phyloP scores from a whole-genome alignment of 73 alveolate genomes.

The Symbiodinium natans region DNA sequence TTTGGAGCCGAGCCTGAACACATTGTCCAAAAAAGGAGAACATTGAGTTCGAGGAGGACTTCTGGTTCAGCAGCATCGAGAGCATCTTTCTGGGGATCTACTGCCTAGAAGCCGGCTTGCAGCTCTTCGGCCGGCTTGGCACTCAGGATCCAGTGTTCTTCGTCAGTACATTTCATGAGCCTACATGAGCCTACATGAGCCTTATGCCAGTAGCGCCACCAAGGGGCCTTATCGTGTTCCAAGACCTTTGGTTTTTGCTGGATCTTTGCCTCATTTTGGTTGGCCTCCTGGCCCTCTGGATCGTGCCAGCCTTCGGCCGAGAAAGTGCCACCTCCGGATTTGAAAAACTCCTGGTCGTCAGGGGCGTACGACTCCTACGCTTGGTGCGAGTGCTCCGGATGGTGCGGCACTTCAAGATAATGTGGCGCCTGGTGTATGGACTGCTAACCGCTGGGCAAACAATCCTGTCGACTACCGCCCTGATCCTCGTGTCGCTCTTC shows the following conservation, averaged over 20 bases:
- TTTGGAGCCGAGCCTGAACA: not conserved
- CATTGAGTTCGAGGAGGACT: not conserved
- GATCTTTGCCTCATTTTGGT: not conserved
- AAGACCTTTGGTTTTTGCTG: conserved; percentile 20
- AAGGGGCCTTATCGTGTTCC: not conserved
- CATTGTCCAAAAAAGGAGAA: not conserved
- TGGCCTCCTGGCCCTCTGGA: not conserved
- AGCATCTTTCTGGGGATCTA: conserved; percentile 14
- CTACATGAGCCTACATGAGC: no score
- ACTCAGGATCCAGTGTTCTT: no score
- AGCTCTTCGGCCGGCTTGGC: conserved; percentile 15
- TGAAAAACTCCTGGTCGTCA: not conserved
- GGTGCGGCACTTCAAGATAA: conserved; percentile 10
- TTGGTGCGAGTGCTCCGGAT: conserved; percentile 24
- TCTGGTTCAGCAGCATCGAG: conserved; percentile 30
- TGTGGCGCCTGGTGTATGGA: conserved; percentile 42
- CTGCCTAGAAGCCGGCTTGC: conserved; percentile 28
- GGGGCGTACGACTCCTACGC: conserved; percentile 59
- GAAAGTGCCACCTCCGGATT: not conserved
- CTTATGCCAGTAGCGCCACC: no score
- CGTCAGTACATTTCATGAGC: no score
- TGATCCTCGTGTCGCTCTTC: conserved; percentile 41
- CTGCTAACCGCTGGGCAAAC: conserved; percentile 52
- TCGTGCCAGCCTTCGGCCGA: not conserved
- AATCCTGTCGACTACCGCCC: conserved; percentile 37